Evolutionary conservation across 2,329 filamentous ascomycete species (phyloP).

Genomic region (Cercospora citrullina): DNA sequence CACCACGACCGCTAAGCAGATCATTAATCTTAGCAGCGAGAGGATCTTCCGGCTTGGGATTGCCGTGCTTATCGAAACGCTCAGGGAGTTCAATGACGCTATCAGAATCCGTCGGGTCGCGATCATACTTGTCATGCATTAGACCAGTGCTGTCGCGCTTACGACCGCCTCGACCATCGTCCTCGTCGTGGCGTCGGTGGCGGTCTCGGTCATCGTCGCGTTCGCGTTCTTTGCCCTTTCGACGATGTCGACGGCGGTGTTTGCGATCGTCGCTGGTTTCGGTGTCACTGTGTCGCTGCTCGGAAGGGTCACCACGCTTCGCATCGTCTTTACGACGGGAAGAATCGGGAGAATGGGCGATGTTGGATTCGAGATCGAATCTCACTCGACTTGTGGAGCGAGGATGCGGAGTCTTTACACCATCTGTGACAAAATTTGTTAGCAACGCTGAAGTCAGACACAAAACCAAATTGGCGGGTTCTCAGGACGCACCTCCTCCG

Average conservation of each 20-base stretch:
- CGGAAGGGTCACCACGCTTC: slow-evolving; percentile 26
- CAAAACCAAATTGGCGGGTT: slow-evolving; percentile 17
- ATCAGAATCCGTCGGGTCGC: slow-evolving; percentile 30
- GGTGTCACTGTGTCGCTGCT: slow-evolving; percentile 23
- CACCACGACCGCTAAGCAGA: slow-evolving; percentile 34
- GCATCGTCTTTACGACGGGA: slow-evolving; percentile 27
- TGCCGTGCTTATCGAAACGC: slow-evolving; percentile 41
- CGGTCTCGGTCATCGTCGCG: slow-evolving; percentile 18
- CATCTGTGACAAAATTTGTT: slow-evolving; percentile 28
- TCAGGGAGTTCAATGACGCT: slow-evolving; percentile 40
- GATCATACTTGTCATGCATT: slow-evolving; percentile 35
- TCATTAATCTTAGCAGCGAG: slow-evolving; percentile 36
- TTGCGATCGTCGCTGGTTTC: slow-evolving; percentile 27
- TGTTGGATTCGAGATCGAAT: slow-evolving; percentile 38
- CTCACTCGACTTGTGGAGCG: slow-evolving; percentile 35
- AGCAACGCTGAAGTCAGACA: slow-evolving; percentile 8
- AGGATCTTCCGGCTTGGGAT: slow-evolving; percentile 34
- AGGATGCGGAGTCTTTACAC: slow-evolving; percentile 31
- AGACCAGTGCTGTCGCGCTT: slow-evolving; percentile 21
- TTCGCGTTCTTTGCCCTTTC: slow-evolving; percentile 25
- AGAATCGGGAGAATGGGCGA: slow-evolving; percentile 33
- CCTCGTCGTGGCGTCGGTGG: slow-evolving; percentile 5
- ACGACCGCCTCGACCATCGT: slow-evolving; percentile 17
- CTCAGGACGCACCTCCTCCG: slow-evolving; percentile 31
- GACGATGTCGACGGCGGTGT: slow-evolving; percentile 22